A percentile compares a stretch with the other conserved stretches of the same genome.
These are phyloP conservation scores for Sphaceloma murrayae DNA, from an alignment of 2,329 filamentous ascomycete species.

Conservation along the genomic window DNA sequence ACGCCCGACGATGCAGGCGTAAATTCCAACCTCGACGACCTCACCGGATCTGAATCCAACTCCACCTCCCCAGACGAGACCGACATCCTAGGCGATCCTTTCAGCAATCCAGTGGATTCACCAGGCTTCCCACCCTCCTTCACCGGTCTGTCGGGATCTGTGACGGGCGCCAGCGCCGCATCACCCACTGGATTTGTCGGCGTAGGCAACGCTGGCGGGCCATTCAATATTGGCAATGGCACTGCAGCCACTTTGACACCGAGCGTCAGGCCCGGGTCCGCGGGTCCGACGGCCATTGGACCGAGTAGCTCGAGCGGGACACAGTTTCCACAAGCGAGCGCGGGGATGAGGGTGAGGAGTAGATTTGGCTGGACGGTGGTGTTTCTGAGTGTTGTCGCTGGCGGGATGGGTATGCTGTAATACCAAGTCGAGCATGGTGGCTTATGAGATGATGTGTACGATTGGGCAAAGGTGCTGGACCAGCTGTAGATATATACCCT, in stretches of 20 bases:
- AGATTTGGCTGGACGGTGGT: background rate
- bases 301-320: background rate
- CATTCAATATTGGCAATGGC: background rate
- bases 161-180: background rate
- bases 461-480: background rate
- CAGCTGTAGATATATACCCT: too few species aligned
- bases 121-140: too few species aligned
- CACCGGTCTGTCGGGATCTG: too few species aligned
- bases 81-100: too few species aligned
- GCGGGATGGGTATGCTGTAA: constrained; percentile 10
- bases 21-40: too few species aligned
- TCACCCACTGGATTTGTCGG: background rate
- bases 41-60: too few species aligned
- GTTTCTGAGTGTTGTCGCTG: background rate
- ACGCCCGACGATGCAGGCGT: too few species aligned
- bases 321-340: background rate
- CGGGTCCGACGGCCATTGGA: background rate
- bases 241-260: background rate
- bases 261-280: background rate
- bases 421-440: too few species aligned
- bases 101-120: too few species aligned
- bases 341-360: background rate
- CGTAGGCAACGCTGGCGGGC: background rate
- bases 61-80: too few species aligned
- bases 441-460: background rate